Percentiles rank a stretch among this genome's conserved stretches.
These are phyloP conservation scores for Cladosporium sp. DNA, from an alignment of 2,329 filamentous ascomycete species.

Conservation along the genomic window DNA sequence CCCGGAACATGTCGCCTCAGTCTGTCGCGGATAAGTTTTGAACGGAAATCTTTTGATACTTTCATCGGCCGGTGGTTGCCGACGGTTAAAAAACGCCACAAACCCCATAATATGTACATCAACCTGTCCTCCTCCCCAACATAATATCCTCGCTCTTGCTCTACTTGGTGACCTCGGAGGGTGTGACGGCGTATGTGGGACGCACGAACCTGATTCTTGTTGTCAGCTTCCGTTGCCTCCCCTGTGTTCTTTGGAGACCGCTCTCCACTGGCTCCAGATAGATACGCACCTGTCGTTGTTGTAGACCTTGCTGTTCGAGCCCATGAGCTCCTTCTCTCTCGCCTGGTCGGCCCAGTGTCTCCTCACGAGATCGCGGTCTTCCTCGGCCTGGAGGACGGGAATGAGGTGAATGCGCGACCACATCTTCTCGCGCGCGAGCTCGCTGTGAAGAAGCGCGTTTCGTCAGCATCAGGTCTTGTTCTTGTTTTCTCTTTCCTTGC, in stretches of 20 bases:
- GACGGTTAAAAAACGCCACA: conserved; percentile 9
- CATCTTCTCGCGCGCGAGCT: conserved; percentile 95
- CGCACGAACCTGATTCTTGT: conserved; percentile 61
- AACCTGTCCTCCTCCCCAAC: conserved; percentile 2
- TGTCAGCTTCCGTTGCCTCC: neutral
- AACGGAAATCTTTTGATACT: conserved; percentile 5
- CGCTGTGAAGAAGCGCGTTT: conserved; percentile 49
- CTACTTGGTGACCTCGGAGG: conserved; percentile 55
- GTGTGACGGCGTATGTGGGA: conserved; percentile 72
- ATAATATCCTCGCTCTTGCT: neutral
- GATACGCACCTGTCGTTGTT: conserved; percentile 75
- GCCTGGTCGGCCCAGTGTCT: conserved; percentile 80
- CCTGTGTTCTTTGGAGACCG: no score
- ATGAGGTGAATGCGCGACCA: conserved; percentile 95
- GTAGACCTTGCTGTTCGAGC: conserved; percentile 79
- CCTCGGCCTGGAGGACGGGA: conserved; percentile 89
- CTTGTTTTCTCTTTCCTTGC: neutral
- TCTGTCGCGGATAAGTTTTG: no score
- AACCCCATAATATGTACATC: conserved; percentile 11
- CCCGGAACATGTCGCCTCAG: no score
- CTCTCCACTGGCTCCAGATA: neutral
- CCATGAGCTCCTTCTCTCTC: conserved; percentile 85
- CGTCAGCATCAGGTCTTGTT: conserved; percentile 14
- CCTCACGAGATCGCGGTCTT: conserved; percentile 90
- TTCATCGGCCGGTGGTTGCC: conserved; percentile 12